These are phyloP conservation scores for Colletotrichum karsti DNA, from an alignment of 2,329 filamentous ascomycete genomes.

Conservation along the genomic window DNA sequence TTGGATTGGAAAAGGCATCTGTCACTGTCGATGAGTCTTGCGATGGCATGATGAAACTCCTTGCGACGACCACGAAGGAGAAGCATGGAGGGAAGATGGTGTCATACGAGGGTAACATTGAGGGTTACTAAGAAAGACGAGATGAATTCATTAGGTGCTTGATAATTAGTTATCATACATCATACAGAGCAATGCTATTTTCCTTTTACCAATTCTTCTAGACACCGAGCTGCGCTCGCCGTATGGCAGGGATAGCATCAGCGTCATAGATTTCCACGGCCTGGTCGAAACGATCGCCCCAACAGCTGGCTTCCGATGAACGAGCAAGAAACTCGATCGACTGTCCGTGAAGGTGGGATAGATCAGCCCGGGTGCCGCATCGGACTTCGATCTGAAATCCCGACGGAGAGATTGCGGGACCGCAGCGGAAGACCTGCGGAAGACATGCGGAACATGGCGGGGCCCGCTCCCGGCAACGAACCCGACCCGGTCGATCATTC, in stretches of 20 bases:
- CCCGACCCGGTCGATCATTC: too few species aligned
- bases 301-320: too few species aligned
- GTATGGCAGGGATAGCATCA: too few species aligned
- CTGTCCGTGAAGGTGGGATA: neutral
- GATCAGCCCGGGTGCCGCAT: neutral
- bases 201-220: too few species aligned
- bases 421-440: neutral
- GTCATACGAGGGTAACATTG: slow-evolving; percentile 19
- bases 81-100: slow-evolving; percentile 34
- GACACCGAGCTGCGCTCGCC: too few species aligned
- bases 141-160: neutral
- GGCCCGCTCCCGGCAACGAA: too few species aligned
- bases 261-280: too few species aligned
- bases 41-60: slow-evolving; percentile 15
- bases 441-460: neutral
- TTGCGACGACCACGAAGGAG: slow-evolving; percentile 28
- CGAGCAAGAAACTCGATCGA: neutral
- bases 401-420: neutral
- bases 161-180: neutral
- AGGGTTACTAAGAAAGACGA: neutral
- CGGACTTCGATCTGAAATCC: neutral
- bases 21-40: slow-evolving; percentile 4
- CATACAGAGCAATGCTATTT: too few species aligned
- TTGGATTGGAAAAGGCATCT: slow-evolving; percentile 5
- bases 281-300: too few species aligned